Evolutionary conservation across 116 monocot genomes (phyloP).

Genomic region (Phalaenopsis hybrid): DNA sequence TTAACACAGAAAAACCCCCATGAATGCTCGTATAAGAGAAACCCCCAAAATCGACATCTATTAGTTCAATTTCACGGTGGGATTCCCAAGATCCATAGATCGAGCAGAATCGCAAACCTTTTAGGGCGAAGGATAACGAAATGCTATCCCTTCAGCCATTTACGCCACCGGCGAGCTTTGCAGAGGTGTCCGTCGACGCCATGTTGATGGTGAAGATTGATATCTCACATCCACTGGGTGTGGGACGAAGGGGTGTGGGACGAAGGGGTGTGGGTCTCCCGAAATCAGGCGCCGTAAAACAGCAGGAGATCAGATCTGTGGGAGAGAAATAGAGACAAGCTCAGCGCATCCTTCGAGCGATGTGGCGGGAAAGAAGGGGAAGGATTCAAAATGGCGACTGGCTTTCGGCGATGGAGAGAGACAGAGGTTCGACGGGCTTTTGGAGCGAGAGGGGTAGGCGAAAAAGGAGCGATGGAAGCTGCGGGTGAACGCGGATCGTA

Average conservation of each 20-base stretch:
- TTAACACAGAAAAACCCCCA: constrained; percentile 81
- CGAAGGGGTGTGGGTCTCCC: not conserved
- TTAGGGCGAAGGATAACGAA: constrained; percentile 16
- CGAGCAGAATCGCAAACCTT: constrained; percentile 3
- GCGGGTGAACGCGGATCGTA: too few species aligned
- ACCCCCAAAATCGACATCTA: not conserved
- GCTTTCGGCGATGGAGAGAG: too few species aligned
- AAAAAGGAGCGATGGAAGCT: too few species aligned
- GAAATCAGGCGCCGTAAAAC: not conserved
- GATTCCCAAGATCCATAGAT: not conserved
- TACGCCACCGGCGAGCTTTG: constrained; percentile 16
- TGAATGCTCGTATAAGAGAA: constrained; percentile 65
- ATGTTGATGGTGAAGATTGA: constrained; percentile 6
- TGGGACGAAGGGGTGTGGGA: too few species aligned
- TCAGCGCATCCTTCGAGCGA: too few species aligned
- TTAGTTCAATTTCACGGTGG: not conserved
- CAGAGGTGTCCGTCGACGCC: constrained; percentile 31
- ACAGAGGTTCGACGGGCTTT: too few species aligned
- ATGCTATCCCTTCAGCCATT: constrained; percentile 13
- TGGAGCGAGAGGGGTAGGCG: too few species aligned
- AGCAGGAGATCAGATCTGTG: not conserved
- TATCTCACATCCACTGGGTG: constrained; percentile 20
- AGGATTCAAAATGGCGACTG: too few species aligned
- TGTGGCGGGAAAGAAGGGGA: too few species aligned
- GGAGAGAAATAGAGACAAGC: not conserved